These are phyloP conservation scores for Lindgomyces ingoldianus DNA, from an alignment of 495 filamentous ascomycete species.

Conservation along the genomic window DNA sequence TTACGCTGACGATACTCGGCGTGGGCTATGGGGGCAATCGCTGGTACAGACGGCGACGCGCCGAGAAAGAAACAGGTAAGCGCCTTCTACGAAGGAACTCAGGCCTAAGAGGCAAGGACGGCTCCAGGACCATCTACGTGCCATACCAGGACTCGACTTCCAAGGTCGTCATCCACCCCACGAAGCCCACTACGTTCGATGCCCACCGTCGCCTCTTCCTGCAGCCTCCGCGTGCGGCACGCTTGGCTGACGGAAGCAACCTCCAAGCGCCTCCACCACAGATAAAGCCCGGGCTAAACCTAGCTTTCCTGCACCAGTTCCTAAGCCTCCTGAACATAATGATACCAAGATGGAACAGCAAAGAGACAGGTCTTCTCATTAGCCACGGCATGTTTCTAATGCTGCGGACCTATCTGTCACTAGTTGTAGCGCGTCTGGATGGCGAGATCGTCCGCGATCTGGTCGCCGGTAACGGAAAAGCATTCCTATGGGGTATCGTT, in stretches of 20 bases:
- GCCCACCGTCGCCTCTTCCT: constrained; percentile 92
- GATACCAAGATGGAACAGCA: constrained; percentile 92
- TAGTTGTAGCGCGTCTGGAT: constrained; percentile 89
- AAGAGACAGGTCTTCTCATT: constrained; percentile 86
- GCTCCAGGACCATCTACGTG: constrained; percentile 89
- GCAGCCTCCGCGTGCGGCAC: constrained; percentile 78
- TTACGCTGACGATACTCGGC: constrained; percentile 73
- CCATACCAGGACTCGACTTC: constrained; percentile 82
- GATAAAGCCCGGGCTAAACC: constrained; percentile 90
- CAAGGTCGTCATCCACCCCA: constrained; percentile 90
- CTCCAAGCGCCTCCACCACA: constrained; percentile 78
- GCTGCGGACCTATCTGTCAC: constrained; percentile 87
- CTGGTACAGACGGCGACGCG: constrained; percentile 68
- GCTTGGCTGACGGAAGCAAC: constrained; percentile 65
- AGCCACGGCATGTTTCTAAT: constrained; percentile 87
- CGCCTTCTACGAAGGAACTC: constrained; percentile 87
- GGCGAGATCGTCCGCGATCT: constrained; percentile 96
- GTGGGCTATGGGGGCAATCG: constrained; percentile 72
- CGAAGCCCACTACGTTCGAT: constrained; percentile 91
- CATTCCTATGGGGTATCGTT: constrained; percentile 83
- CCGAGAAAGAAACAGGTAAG: constrained; percentile 75
- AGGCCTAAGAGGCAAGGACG: constrained; percentile 88
- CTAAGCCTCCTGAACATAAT: constrained; percentile 93
- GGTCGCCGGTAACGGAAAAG: constrained; percentile 86
- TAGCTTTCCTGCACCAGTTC: constrained; percentile 98